phyloP scores from a whole-genome alignment of 495 filamentous ascomycete genomes.

The Astrothelium subdiscretum region DNA sequence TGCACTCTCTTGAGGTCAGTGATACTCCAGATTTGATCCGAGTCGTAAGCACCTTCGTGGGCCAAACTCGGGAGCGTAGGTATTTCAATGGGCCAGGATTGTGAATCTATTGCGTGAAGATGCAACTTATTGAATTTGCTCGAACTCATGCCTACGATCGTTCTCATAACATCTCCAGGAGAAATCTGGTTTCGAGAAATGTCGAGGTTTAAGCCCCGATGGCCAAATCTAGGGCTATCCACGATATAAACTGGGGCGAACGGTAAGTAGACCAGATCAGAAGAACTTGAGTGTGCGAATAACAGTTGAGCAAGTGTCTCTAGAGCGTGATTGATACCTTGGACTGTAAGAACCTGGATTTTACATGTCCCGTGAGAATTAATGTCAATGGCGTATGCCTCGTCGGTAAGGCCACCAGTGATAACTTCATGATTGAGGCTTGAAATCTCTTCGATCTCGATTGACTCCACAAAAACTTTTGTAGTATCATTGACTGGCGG shows the following conservation, averaged over 20 bases:
- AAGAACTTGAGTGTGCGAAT: conserved; percentile 46
- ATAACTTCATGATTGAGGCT: conserved; percentile 47
- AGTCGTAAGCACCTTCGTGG: conserved; percentile 54
- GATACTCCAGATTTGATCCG: conserved; percentile 50
- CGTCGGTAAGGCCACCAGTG: conserved; percentile 50
- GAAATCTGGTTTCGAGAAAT: conserved; percentile 50
- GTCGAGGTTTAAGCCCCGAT: conserved; percentile 68
- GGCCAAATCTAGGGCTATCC: conserved; percentile 54
- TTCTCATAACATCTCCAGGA: conserved; percentile 48
- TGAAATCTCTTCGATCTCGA: conserved; percentile 43
- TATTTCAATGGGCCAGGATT: conserved; percentile 75
- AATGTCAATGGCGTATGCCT: conserved; percentile 58
- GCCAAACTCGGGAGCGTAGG: conserved; percentile 59
- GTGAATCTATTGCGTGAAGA: conserved; percentile 68
- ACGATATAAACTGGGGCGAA: conserved; percentile 53
- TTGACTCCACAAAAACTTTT: conserved; percentile 38
- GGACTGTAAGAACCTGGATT: conserved; percentile 49
- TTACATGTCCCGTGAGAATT: conserved; percentile 38
- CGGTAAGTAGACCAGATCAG: conserved; percentile 46
- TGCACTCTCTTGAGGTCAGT: conserved; percentile 51
- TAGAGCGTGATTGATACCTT: conserved; percentile 54
- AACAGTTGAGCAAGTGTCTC: conserved; percentile 67
- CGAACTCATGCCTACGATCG: conserved; percentile 58
- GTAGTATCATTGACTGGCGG: conserved; percentile 31
- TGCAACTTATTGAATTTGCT: conserved; percentile 74